These are phyloP conservation scores for Salvia splendens DNA, from an alignment of 257 asterid genomes.

Conservation along the genomic window DNA sequence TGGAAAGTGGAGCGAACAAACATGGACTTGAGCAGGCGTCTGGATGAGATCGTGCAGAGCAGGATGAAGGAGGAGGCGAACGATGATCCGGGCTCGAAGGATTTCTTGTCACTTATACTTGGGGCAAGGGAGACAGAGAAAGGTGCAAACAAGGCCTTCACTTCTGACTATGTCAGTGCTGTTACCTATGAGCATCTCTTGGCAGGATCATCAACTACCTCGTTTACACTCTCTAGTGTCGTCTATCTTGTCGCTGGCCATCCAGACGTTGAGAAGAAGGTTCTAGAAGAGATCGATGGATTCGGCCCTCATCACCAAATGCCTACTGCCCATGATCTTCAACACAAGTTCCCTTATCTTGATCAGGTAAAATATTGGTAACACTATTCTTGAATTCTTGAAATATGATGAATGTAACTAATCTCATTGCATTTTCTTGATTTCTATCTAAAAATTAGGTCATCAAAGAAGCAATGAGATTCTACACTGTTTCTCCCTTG, in stretches of 20 bases:
- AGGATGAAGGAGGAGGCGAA: slow-evolving; percentile 47
- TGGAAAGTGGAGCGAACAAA: slow-evolving; percentile 72
- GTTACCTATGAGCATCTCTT: slow-evolving; percentile 85
- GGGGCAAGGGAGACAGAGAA: slow-evolving; percentile 63
- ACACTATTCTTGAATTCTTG: no score
- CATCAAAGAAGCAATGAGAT: slow-evolving; percentile 94
- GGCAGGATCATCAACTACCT: slow-evolving; percentile 94
- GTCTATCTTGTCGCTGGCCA: slow-evolving; percentile 74
- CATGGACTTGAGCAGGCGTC: slow-evolving; percentile 50
- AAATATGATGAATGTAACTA: no score
- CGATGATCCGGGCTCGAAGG: slow-evolving; percentile 50
- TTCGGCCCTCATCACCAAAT: slow-evolving; percentile 62
- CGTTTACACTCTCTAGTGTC: slow-evolving; percentile 75
- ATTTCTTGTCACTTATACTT: slow-evolving; percentile 74
- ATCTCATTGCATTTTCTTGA: slow-evolving; percentile 6
- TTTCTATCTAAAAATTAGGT: slow-evolving; percentile 48
- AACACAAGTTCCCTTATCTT: slow-evolving; percentile 65
- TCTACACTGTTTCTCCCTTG: slow-evolving; percentile 79
- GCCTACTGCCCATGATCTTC: slow-evolving; percentile 81
- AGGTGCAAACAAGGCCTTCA: slow-evolving; percentile 57
- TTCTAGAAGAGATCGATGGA: slow-evolving; percentile 69
- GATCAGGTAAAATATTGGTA: slow-evolving; percentile 54
- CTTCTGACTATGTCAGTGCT: slow-evolving; percentile 81
- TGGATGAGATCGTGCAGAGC: slow-evolving; percentile 63
- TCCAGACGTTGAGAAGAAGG: slow-evolving; percentile 65